Conservation (phyloP, 2,329 filamentous ascomycete species). For the Chaetothyriales sp. region DNA sequence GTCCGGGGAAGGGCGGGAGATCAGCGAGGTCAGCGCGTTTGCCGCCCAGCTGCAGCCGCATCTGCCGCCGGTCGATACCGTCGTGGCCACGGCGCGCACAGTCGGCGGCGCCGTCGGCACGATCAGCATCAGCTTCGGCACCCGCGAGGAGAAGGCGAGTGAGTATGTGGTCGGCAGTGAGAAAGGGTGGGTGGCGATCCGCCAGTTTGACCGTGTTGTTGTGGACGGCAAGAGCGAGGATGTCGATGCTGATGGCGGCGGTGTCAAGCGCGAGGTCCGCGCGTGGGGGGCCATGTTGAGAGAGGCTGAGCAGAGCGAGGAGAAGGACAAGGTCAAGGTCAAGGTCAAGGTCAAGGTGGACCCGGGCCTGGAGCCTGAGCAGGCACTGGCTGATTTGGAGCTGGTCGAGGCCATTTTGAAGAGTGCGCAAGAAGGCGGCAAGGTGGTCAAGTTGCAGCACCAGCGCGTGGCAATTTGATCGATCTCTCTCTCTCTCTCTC, state of each 20-base stretch:
- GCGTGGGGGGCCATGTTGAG: slow-evolving; percentile 37
- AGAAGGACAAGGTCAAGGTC: slow-evolving; percentile 3
- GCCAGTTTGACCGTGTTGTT: slow-evolving; percentile 22
- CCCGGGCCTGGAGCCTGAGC: slow-evolving; percentile 32
- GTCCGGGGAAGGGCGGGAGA: slow-evolving; percentile 21
- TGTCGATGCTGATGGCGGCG: slow-evolving; percentile 34
- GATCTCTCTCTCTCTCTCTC: not conserved
- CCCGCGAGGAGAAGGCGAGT: slow-evolving; percentile 30
- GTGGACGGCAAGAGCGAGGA: slow-evolving; percentile 26
- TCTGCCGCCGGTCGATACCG: slow-evolving; percentile 41
- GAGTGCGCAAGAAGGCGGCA: slow-evolving; percentile 21
- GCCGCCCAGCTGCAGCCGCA: slow-evolving; percentile 35
- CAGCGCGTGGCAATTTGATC: slow-evolving; percentile 3
- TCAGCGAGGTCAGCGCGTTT: slow-evolving; percentile 31
- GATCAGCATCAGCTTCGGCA: slow-evolving; percentile 38
- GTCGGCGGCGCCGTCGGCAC: slow-evolving; percentile 35
- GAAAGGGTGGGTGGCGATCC: slow-evolving; percentile 34
- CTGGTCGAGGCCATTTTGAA: slow-evolving; percentile 19
- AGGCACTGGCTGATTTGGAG: slow-evolving; percentile 23
- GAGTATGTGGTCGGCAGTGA: slow-evolving; percentile 38
- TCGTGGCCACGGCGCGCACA: slow-evolving; percentile 37
- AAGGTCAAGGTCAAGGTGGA: slow-evolving; percentile 21
- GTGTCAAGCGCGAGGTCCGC: slow-evolving; percentile 37
- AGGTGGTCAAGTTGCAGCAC: slow-evolving; percentile 12
- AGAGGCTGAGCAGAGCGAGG: slow-evolving; percentile 19